Percentiles rank a stretch among this genome's conserved stretches.
These are phyloP conservation scores for Curvularia hawaiiensis DNA, from an alignment of 2,329 filamentous ascomycete species.

Conservation along the genomic window DNA sequence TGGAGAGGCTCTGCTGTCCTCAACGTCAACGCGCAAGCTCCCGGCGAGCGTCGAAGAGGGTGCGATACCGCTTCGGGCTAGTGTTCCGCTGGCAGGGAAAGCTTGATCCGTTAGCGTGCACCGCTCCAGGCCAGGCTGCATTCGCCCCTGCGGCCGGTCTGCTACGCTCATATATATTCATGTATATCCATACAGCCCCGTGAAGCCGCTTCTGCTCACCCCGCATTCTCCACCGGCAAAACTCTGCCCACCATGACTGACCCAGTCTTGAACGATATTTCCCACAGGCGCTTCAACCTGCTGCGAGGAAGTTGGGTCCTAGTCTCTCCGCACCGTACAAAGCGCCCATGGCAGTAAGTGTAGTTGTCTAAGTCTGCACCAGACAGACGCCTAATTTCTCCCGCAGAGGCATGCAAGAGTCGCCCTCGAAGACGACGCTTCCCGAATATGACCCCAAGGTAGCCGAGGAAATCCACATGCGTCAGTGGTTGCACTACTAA, in stretches of 20 bases:
- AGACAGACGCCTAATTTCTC: slow-evolving; percentile 13
- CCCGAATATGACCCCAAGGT: slow-evolving; percentile 78
- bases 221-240: slow-evolving; percentile 14
- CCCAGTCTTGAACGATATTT: slow-evolving; percentile 79
- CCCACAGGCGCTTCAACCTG: slow-evolving; percentile 91
- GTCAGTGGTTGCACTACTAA: slow-evolving; percentile 25
- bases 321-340: slow-evolving; percentile 94
- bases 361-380: neutral
- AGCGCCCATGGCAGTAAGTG: slow-evolving; percentile 94
- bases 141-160: slow-evolving; percentile 20
- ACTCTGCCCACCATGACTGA: slow-evolving; percentile 49
- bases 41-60: slow-evolving; percentile 22
- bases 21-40: slow-evolving; percentile 22
- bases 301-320: slow-evolving; percentile 89
- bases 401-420: slow-evolving; percentile 55
- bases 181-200: neutral
- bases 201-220: neutral
- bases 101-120: slow-evolving; percentile 27
- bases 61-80: slow-evolving; percentile 29
- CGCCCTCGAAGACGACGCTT: slow-evolving; percentile 53
- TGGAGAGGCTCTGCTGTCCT: slow-evolving; percentile 40
- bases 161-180: slow-evolving; percentile 23
- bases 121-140: slow-evolving; percentile 28
- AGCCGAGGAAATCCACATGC: slow-evolving; percentile 8
- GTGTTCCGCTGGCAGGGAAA: slow-evolving; percentile 30